Evolutionary conservation across 805 yeast species (phyloP).

Genomic region (Candida palmyrensis): DNA sequence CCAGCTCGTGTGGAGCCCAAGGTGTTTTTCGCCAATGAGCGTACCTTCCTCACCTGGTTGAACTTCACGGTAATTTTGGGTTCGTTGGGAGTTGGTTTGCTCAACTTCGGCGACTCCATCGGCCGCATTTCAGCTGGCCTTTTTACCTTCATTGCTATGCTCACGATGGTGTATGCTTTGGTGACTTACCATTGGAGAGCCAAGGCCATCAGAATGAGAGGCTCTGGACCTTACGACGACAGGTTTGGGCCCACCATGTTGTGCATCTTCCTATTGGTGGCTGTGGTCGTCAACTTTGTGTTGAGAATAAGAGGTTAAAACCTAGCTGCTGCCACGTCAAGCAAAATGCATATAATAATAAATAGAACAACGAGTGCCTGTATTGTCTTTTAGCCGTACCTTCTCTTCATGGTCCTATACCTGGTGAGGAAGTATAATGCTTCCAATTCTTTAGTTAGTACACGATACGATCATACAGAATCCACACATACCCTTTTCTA

Average conservation of each 20-base stretch:
- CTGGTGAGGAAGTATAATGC: constrained; percentile 25
- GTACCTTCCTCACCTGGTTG: constrained; percentile 97
- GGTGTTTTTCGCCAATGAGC: constrained; percentile 97
- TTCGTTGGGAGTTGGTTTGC: constrained; percentile 90
- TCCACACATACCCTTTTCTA: constrained; percentile 18
- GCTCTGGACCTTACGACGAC: constrained; percentile 99
- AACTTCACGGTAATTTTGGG: constrained; percentile 98
- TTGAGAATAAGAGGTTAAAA: constrained; percentile 62
- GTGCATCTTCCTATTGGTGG: constrained; percentile 86
- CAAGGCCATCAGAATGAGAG: constrained; percentile 94
- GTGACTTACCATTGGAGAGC: constrained; percentile 99
- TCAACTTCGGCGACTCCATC: constrained; percentile 92
- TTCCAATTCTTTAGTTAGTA: constrained; percentile 23
- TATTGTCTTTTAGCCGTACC: neutral
- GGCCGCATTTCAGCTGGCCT: constrained; percentile 92
- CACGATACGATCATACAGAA: constrained; percentile 1
- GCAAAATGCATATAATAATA: neutral
- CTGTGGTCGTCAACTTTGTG: constrained; percentile 89
- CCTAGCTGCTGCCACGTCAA: neutral
- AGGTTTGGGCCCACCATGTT: constrained; percentile 97
- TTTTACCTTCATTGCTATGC: constrained; percentile 95
- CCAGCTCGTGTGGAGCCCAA: constrained; percentile 99
- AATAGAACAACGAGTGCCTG: neutral
- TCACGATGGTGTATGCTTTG: constrained; percentile 93
- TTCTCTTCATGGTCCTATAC: constrained; percentile 27